Conservation (phyloP, 305 asterid genomes). For the Petunia hybrid region DNA sequence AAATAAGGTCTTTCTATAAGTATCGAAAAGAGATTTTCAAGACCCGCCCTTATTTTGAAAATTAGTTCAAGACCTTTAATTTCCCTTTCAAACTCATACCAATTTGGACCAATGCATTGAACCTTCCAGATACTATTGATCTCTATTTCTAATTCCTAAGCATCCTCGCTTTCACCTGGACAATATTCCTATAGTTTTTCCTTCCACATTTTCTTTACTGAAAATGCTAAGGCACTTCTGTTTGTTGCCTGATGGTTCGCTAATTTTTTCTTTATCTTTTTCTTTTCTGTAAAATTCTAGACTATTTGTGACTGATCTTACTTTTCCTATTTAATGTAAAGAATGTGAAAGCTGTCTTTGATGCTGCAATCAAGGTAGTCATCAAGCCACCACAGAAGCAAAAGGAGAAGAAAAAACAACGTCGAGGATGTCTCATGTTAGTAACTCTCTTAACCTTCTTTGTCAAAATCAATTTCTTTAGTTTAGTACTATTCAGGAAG, state of each 20-base stretch:
- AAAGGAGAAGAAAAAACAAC: constrained; percentile 76
- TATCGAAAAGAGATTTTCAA: neutral
- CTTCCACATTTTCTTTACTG: constrained; percentile 19
- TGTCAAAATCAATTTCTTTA: constrained; percentile 9
- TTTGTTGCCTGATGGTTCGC: neutral
- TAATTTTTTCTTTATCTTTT: neutral
- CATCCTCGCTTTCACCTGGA: neutral
- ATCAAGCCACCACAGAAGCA: constrained; percentile 93
- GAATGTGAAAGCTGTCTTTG: constrained; percentile 95
- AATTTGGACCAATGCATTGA: neutral
- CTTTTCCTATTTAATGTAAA: constrained; percentile 42
- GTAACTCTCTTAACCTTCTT: constrained; percentile 40
- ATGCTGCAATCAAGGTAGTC: constrained; percentile 91
- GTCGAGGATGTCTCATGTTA: constrained; percentile 71
- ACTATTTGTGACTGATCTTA: constrained; percentile 16
- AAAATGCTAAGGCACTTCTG: constrained; percentile 18
- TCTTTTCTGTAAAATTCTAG: neutral
- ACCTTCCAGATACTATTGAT: neutral
- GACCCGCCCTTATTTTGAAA: constrained; percentile 14
- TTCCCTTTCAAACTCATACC: neutral
- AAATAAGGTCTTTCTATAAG: neutral
- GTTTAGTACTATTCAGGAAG: constrained; percentile 17
- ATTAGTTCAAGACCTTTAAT: constrained; percentile 15
- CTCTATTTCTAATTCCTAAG: constrained; percentile 8
- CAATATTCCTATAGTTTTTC: neutral